A percentile compares a stretch with the other conserved stretches of the same genome.
phyloP scores from a whole-genome alignment of 192 early-diverging fungal species.

The Anaeromyces robustus region DNA sequence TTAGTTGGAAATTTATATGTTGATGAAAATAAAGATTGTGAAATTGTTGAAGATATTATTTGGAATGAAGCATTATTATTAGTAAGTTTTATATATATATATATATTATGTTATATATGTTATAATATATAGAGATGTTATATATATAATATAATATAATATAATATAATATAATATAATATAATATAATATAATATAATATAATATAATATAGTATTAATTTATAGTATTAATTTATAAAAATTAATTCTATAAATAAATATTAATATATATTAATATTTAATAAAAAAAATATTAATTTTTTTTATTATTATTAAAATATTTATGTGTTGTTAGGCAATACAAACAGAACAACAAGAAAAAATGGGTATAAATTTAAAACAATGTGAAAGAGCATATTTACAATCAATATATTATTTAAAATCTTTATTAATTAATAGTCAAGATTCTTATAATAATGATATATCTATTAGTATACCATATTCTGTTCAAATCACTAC shows the following conservation, averaged over 20 bases:
- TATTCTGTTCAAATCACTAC: background rate
- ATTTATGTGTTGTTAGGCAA: background rate
- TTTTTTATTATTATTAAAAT: too few species aligned
- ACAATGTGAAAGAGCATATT: background rate
- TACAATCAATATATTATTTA: background rate
- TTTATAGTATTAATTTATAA: too few species aligned
- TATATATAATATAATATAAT: background rate
- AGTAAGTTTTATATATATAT: background rate
- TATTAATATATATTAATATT: background rate
- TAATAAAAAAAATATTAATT: background rate
- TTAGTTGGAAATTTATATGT: conserved; percentile 2
- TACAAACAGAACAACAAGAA: background rate
- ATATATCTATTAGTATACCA: background rate
- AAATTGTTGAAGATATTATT: background rate
- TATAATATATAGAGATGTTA: background rate
- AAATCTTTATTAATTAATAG: background rate
- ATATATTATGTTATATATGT: too few species aligned
- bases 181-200: too few species aligned
- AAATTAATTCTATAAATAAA: too few species aligned
- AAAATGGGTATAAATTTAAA: background rate
- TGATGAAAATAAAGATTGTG: background rate
- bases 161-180: too few species aligned
- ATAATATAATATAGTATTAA: too few species aligned
- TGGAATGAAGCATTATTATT: background rate
- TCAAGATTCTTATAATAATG: background rate